phyloP scores from a whole-genome alignment of 1,284 basidiomycete species.

The Polyporus tsugae region DNA sequence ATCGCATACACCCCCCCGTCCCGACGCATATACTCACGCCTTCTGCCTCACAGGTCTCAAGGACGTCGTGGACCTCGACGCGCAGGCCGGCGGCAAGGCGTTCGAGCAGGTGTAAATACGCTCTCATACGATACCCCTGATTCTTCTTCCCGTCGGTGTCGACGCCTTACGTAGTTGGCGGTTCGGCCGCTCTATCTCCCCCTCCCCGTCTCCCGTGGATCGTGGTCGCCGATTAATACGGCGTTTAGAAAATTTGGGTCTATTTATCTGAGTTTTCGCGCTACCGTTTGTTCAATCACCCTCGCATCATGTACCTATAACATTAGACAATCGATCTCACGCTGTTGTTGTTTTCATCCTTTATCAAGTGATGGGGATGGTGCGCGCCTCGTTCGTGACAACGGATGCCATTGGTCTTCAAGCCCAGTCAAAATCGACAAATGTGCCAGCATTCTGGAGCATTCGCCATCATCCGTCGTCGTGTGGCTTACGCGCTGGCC shows the following conservation, averaged over 20 bases:
- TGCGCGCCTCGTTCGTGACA: no score
- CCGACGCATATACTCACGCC: background rate
- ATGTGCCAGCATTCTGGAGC: no score
- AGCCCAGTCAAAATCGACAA: no score
- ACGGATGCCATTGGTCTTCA: no score
- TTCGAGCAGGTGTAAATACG: slow-evolving; percentile 55
- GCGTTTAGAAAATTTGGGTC: background rate
- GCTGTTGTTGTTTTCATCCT: background rate
- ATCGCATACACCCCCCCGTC: background rate
- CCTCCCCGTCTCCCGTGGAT: background rate
- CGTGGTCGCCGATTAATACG: background rate
- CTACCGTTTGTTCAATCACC: background rate
- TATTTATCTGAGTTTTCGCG: background rate
- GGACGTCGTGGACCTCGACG: slow-evolving; percentile 64
- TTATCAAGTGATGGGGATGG: no score
- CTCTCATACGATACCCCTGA: no score
- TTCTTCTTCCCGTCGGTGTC: background rate
- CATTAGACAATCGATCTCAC: background rate
- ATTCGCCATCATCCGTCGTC: no score
- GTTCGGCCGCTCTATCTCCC: background rate
- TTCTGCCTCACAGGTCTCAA: slow-evolving; percentile 53
- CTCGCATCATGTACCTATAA: background rate
- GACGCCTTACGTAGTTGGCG: no score
- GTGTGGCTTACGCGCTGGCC: no score
- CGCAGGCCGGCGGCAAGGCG: slow-evolving; percentile 65